A percentile compares a stretch with the other conserved stretches of the same genome.
phyloP scores from a whole-genome alignment of 495 filamentous ascomycete species.

The Rhizodiscina lignyota region DNA sequence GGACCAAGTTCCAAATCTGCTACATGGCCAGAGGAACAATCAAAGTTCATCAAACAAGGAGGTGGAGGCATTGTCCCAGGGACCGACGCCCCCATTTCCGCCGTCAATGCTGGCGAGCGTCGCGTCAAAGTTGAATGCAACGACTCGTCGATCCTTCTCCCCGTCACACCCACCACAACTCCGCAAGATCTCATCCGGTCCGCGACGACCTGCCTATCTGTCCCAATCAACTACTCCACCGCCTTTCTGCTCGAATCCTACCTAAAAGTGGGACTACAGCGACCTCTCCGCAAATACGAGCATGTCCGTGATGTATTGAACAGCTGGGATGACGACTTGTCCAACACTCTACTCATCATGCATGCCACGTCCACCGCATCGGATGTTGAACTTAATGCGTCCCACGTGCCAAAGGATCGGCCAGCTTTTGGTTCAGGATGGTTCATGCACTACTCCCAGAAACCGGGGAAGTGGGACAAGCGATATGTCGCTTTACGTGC shows the following conservation, averaged over 20 bases:
- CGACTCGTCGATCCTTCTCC: conserved; percentile 41
- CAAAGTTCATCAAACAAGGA: conserved; percentile 22
- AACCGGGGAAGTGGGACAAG: conserved; percentile 73
- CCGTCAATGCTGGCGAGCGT: conserved; percentile 62
- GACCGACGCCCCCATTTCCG: conserved; percentile 67
- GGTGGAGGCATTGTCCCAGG: conserved; percentile 39
- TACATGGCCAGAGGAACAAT: conserved; percentile 3
- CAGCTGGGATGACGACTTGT: conserved; percentile 68
- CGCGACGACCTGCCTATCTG: conserved; percentile 34
- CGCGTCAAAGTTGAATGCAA: conserved; percentile 52
- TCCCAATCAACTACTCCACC: conserved; percentile 38
- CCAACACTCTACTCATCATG: conserved; percentile 51
- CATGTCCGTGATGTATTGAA: conserved; percentile 76
- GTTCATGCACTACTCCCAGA: conserved; percentile 64
- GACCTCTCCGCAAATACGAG: conserved; percentile 75
- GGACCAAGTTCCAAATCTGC: conserved; percentile 3
- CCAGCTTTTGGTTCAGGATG: conserved; percentile 47
- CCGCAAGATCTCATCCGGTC: conserved; percentile 49
- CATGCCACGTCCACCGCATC: conserved; percentile 29
- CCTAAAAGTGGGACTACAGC: conserved; percentile 57
- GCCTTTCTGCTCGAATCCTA: conserved; percentile 64
- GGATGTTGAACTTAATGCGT: conserved; percentile 31
- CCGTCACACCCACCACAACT: conserved; percentile 60
- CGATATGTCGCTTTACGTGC: conserved; percentile 55
- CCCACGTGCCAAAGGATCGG: conserved; percentile 35